Percentiles rank a stretch among this genome's conserved stretches.
These are phyloP conservation scores for Clarireedia homoeocarpa DNA, from an alignment of 2,329 filamentous ascomycete species.

Conservation along the genomic window DNA sequence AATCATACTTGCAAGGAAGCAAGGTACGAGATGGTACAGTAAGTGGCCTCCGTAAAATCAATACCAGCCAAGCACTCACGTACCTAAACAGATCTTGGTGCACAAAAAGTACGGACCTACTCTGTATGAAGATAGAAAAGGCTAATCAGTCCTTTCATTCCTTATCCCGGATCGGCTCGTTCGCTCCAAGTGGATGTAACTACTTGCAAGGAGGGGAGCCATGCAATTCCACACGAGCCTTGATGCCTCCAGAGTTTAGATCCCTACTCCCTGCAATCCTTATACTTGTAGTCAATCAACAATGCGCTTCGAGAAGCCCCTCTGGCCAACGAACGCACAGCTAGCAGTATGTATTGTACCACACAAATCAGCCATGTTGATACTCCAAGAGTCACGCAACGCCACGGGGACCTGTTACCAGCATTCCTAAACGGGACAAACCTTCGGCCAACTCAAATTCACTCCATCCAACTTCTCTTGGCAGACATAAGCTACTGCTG, in stretches of 20 bases:
- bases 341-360: background rate
- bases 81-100: background rate
- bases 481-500: conserved; percentile 8
- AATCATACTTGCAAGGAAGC: background rate
- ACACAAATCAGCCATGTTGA: background rate
- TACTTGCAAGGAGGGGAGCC: background rate
- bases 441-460: background rate
- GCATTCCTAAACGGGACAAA: background rate
- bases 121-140: too few relatives aligned
- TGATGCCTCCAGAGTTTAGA: background rate
- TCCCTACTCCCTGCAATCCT: conserved; percentile 5
- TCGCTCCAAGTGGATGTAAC: conserved; percentile 1
- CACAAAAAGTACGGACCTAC: background rate
- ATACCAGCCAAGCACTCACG: too few relatives aligned
- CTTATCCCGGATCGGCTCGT: conserved; percentile 4
- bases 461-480: background rate
- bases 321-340: background rate
- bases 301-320: conserved; percentile 5
- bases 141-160: background rate
- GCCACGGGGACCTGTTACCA: background rate
- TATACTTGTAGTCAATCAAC: background rate
- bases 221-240: conserved; percentile 3
- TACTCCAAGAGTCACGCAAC: background rate
- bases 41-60: too few relatives aligned
- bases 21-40: too few relatives aligned